phyloP scores from a whole-genome alignment of 352 stramenopile species.

The Peronospora belbahrii region DNA sequence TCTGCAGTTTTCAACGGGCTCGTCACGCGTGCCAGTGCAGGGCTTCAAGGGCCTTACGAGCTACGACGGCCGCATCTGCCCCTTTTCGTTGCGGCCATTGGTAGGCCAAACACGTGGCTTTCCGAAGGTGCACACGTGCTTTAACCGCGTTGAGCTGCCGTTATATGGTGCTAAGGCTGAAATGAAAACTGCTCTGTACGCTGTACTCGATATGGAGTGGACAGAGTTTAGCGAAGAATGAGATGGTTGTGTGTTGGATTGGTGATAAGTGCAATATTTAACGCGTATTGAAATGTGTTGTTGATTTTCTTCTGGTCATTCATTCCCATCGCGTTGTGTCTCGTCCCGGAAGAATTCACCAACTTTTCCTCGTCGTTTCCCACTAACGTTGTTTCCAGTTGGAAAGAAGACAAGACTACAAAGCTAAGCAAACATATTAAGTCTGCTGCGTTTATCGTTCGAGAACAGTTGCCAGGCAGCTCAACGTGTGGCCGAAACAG shows the following conservation, averaged over 20 bases:
- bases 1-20: constrained; percentile 82
- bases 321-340: constrained; percentile 10
- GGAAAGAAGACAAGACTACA: constrained; percentile 2
- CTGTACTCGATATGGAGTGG: constrained; percentile 93
- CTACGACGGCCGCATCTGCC: constrained; percentile 76
- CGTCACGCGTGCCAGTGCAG: constrained; percentile 77
- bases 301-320: constrained; percentile 4
- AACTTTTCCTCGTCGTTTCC: not conserved
- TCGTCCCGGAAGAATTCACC: constrained; percentile 1
- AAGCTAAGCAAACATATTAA: not conserved
- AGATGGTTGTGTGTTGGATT: not conserved
- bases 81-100: constrained; percentile 57
- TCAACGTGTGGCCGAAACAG: constrained; percentile 4
- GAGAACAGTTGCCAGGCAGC: constrained; percentile 1
- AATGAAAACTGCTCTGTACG: constrained; percentile 90
- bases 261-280: constrained; percentile 23
- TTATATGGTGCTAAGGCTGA: constrained; percentile 83
- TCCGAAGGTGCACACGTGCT: constrained; percentile 76
- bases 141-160: constrained; percentile 76
- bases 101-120: constrained; percentile 54
- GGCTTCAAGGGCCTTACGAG: constrained; percentile 78
- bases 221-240: constrained; percentile 90
- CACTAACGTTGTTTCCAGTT: constrained; percentile 3
- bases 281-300: constrained; percentile 6
- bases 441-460: not conserved